These are phyloP conservation scores for Endocalyx cinctus DNA, from an alignment of 2,329 filamentous ascomycete species.

Conservation along the genomic window DNA sequence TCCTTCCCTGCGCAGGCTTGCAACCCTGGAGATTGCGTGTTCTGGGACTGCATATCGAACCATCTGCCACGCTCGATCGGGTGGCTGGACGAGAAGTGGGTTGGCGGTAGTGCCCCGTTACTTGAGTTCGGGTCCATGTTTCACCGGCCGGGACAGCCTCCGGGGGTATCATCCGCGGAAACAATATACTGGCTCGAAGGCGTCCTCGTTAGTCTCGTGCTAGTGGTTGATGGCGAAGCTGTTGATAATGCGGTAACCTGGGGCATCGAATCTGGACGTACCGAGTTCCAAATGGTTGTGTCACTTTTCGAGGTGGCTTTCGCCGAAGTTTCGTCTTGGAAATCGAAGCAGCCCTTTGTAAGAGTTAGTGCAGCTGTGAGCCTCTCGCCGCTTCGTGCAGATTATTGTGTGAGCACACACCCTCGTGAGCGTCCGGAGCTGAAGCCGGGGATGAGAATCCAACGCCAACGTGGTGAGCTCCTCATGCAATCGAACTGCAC, in stretches of 20 bases:
- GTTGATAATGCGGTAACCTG: constrained; percentile 12
- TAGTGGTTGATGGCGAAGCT: constrained; percentile 9
- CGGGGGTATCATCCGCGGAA: constrained; percentile 3
- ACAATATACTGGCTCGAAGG: constrained; percentile 6
- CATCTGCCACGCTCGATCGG: neutral
- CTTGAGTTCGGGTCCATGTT: constrained; percentile 5
- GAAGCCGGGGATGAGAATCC: neutral
- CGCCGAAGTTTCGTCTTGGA: constrained; percentile 11
- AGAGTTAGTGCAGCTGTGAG: constrained; percentile 5
- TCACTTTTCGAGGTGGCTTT: constrained; percentile 16
- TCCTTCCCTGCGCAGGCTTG: neutral
- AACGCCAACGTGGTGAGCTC: neutral
- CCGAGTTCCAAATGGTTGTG: constrained; percentile 14
- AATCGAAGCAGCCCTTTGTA: constrained; percentile 6
- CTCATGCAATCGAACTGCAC: neutral
- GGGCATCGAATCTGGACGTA: constrained; percentile 11
- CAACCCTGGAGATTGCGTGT: neutral
- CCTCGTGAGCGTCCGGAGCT: constrained; percentile 1
- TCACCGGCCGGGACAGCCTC: constrained; percentile 2
- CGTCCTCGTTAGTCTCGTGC: constrained; percentile 6
- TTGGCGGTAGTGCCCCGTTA: constrained; percentile 1
- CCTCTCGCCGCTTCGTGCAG: constrained; percentile 12
- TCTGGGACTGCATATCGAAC: neutral
- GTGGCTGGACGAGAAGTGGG: neutral
- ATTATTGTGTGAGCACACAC: constrained; percentile 1